Percentiles rank a stretch among this genome's conserved stretches.
These are phyloP conservation scores for Boechera divaricarpa DNA, from an alignment of 345 rosid genomes.

Conservation along the genomic window DNA sequence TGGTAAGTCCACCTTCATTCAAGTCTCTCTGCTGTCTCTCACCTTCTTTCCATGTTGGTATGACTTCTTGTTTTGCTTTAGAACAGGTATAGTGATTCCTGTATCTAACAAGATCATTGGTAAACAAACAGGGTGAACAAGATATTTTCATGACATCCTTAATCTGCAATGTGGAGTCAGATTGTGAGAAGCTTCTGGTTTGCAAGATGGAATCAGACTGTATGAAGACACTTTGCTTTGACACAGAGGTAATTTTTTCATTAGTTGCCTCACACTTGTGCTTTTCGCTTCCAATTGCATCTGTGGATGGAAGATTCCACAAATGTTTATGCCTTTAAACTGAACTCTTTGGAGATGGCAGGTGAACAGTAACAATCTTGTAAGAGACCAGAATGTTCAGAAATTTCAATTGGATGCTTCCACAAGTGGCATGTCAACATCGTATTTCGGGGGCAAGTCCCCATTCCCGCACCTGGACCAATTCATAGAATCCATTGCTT, in stretches of 20 bases:
- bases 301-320: slow-evolving; percentile 13
- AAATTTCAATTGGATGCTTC: slow-evolving; percentile 46
- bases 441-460: slow-evolving; percentile 66
- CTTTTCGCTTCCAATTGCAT: not conserved
- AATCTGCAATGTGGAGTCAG: slow-evolving; percentile 81
- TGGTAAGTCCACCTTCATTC: slow-evolving; percentile 60
- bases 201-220: slow-evolving; percentile 93
- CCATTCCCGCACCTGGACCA: slow-evolving; percentile 84
- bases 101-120: slow-evolving; percentile 33
- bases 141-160: slow-evolving; percentile 86
- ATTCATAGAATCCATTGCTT: slow-evolving; percentile 74
- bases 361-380: slow-evolving; percentile 55
- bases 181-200: slow-evolving; percentile 82
- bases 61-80: slow-evolving; percentile 11
- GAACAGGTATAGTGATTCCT: slow-evolving; percentile 13
- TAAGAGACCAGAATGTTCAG: slow-evolving; percentile 45
- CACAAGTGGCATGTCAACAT: slow-evolving; percentile 51
- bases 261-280: slow-evolving; percentile 8
- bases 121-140: slow-evolving; percentile 67
- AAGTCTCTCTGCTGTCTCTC: slow-evolving; percentile 9
- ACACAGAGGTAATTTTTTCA: slow-evolving; percentile 73
- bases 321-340: slow-evolving; percentile 4
- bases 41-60: slow-evolving; percentile 1
- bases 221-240: slow-evolving; percentile 82
- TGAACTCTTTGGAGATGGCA: slow-evolving; percentile 46